These are phyloP conservation scores for Alternaria sp. DNA, from an alignment of 2,329 filamentous ascomycete species.

Conservation along the genomic window DNA sequence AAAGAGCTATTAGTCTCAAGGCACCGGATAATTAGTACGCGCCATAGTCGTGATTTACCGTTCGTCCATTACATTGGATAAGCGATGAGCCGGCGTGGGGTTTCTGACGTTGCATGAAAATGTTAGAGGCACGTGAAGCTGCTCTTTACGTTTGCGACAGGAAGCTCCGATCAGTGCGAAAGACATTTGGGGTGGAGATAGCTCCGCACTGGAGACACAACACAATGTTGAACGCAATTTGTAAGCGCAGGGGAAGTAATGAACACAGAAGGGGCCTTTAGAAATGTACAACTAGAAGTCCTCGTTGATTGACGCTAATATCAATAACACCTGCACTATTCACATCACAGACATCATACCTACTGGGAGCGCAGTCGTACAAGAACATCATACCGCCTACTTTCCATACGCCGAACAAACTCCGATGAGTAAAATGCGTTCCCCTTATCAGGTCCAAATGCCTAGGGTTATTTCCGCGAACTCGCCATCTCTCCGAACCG, in stretches of 20 bases:
- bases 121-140: not conserved
- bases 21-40: slow-evolving; percentile 32
- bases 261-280: not conserved
- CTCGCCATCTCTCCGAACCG: slow-evolving; percentile 94
- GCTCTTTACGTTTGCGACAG: not conserved
- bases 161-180: not conserved
- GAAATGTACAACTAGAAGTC: not conserved
- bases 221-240: not conserved
- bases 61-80: not conserved
- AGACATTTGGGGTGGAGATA: not conserved
- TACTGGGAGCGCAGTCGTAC: slow-evolving; percentile 3
- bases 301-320: slow-evolving; percentile 7
- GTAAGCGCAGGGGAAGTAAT: not conserved
- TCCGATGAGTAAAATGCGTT: slow-evolving; percentile 1
- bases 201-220: not conserved
- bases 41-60: slow-evolving; percentile 5
- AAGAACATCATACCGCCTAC: not conserved
- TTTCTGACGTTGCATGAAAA: not conserved
- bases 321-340: slow-evolving; percentile 14
- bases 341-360: slow-evolving; percentile 12
- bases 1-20: slow-evolving; percentile 22
- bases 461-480: slow-evolving; percentile 49
- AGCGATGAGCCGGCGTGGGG: not conserved
- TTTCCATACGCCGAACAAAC: slow-evolving; percentile 11
- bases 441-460: not conserved